Percentiles rank a stretch among this genome's conserved stretches.
phyloP scores from a whole-genome alignment of 306 rosid species.

The Lupinus albus region DNA sequence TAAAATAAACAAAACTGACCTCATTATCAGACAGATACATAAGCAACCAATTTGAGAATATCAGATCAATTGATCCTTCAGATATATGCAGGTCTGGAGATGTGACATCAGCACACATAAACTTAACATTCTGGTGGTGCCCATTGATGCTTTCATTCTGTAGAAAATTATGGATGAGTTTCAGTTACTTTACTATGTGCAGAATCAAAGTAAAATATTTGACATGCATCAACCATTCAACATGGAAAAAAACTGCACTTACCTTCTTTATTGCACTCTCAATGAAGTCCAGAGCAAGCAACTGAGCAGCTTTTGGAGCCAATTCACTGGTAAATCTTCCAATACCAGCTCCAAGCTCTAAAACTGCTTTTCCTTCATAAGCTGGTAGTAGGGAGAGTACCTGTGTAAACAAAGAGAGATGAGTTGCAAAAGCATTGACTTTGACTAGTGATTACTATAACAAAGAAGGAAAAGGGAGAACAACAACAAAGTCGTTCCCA shows the following conservation, averaged over 20 bases:
- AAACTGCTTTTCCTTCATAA: conserved; percentile 76
- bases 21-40: conserved; percentile 92
- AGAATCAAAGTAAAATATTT: neutral
- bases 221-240: conserved; percentile 19
- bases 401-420: conserved; percentile 44
- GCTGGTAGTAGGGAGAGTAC: conserved; percentile 76
- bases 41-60: conserved; percentile 96
- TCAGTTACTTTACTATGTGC: conserved; percentile 4
- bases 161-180: conserved; percentile 24
- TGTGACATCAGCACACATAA: conserved; percentile 91
- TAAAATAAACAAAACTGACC: conserved; percentile 51
- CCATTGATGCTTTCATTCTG: conserved; percentile 84
- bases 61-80: conserved; percentile 71
- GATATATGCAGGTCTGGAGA: conserved; percentile 65
- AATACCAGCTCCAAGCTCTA: conserved; percentile 96
- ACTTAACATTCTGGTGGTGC: conserved; percentile 78
- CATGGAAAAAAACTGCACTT: conserved; percentile 5
- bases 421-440: conserved; percentile 39
- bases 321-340: conserved; percentile 92
- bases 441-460: conserved; percentile 9
- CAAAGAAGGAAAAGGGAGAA: neutral
- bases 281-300: conserved; percentile 88
- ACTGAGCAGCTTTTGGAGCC: conserved; percentile 79
- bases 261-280: conserved; percentile 90
- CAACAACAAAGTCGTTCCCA: neutral